Percentiles rank a stretch among this genome's conserved stretches.
These are phyloP conservation scores for Paraconiothyrium brasiliense DNA, from an alignment of 2,329 filamentous ascomycete genomes.

Conservation along the genomic window DNA sequence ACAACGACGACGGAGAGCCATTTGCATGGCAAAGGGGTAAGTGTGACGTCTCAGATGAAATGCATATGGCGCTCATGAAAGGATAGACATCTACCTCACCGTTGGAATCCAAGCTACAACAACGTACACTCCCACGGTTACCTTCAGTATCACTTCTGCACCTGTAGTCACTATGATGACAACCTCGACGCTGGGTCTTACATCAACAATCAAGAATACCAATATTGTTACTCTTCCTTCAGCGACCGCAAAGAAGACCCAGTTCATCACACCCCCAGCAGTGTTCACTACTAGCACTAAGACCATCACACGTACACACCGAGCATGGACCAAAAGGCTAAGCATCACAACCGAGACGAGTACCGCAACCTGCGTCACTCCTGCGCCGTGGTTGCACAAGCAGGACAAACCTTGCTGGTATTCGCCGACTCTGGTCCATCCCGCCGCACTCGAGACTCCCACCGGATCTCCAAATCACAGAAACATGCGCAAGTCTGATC, in stretches of 20 bases:
- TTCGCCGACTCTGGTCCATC: conserved; percentile 46
- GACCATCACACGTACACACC: conserved; percentile 28
- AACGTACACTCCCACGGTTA: conserved; percentile 46
- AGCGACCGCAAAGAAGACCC: conserved; percentile 42
- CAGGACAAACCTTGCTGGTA: conserved; percentile 49
- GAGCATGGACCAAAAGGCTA: conserved; percentile 36
- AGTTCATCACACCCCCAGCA: conserved; percentile 43
- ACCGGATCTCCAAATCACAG: conserved; percentile 35
- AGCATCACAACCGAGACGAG: conserved; percentile 45
- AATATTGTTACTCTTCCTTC: conserved; percentile 44
- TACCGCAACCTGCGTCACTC: conserved; percentile 50
- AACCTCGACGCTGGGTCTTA: conserved; percentile 35
- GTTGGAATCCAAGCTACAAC: conserved; percentile 44
- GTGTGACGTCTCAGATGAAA: conserved; percentile 24
- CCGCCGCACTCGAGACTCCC: conserved; percentile 40
- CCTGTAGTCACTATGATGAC: conserved; percentile 36
- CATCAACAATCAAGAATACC: conserved; percentile 38
- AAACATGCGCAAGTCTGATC: conserved; percentile 37
- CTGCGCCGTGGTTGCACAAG: conserved; percentile 31
- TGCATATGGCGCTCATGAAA: neutral
- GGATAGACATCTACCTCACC: conserved; percentile 43
- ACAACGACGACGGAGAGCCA: conserved; percentile 55
- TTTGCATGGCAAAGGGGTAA: conserved; percentile 58
- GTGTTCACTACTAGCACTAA: conserved; percentile 41
- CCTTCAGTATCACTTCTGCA: conserved; percentile 41